Base-by-base conservation (phyloP, 768 basidiomycete genomes). In the Leccinum subgranulosum region DNA sequence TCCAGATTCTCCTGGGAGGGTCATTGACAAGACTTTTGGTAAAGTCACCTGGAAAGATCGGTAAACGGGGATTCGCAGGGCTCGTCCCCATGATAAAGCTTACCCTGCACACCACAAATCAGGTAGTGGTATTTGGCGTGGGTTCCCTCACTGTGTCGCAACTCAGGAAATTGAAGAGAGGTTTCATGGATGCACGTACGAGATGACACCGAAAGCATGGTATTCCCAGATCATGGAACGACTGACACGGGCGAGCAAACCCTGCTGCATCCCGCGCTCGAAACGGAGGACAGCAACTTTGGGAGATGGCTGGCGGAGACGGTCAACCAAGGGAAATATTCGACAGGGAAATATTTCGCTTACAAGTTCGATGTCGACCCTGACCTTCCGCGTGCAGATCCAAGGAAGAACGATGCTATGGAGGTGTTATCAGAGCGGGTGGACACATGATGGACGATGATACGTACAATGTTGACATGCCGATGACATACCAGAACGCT, bases 231-330 rank as follows among this genome's bases (percentile, higher is more conserved):
- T 78, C 31, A 85, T 79, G 19, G 82, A 82, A 34, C 88, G 86
- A 60, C 86, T 86, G 74, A 91, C 81, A 55, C 89, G 82, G 21
- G 84, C 84, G 33, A 91, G 77, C 28, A 92, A 77, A 56, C 89
- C 88, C 68, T 91, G 90, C 67, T 90, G 89, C 88, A 92, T 91
- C 51, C 90, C 89, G 64, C 89, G 84, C 70, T 84, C 77, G 73
- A 92, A 90, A 31, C 88, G 86, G 64, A 92, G 77, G 59, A 92
- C 79, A 6, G 88, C 90, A 7, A 88, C 89, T 68, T 90, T 91
- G 17, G 84, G 78, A 15, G 89, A 91, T 28, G 89, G 89, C 88
- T 90, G 63, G 43, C 53, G 34, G 58, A 49, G 29, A 49, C 46
- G 45, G 48, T 68, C 56, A 64, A 23, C 14, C 8, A 17, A 4